These are phyloP conservation scores for Edaphochlamys debaryana DNA, from an alignment of 139 green algal genomes.

Conservation along the genomic window DNA sequence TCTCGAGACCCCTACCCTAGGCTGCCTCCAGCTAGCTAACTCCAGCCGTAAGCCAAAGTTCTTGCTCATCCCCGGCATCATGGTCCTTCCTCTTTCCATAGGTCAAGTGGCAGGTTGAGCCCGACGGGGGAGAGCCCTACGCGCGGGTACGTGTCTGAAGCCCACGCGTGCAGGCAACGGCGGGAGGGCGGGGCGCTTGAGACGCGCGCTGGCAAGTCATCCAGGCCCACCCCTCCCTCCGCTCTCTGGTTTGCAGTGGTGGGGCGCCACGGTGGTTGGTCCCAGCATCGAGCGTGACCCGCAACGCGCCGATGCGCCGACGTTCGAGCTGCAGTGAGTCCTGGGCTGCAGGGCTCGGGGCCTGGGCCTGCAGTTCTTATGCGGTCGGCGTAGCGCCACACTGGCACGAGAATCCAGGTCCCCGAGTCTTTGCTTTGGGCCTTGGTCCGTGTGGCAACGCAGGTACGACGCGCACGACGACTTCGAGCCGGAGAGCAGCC, in stretches of 20 bases:
- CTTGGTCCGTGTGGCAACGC: too few relatives aligned
- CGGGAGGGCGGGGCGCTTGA: too few relatives aligned
- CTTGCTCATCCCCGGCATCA: too few relatives aligned
- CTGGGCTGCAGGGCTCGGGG: not conserved
- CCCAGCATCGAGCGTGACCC: slow-evolving; percentile 1
- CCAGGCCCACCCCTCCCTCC: too few relatives aligned
- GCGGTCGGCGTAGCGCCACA: too few relatives aligned
- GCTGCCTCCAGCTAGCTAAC: not conserved
- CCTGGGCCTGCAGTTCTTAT: too few relatives aligned
- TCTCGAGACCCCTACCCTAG: too few relatives aligned
- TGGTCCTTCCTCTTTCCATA: not conserved
- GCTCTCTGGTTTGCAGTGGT: slow-evolving; percentile 46
- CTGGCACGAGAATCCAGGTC: too few relatives aligned
- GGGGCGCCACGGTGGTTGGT: slow-evolving; percentile 25
- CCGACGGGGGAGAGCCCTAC: slow-evolving; percentile 20
- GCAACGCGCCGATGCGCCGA: not conserved
- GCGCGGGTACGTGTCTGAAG: not conserved
- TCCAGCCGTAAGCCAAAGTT: too few relatives aligned
- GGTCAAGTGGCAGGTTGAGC: slow-evolving; percentile 38
- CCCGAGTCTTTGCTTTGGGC: too few relatives aligned
- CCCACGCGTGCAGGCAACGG: too few relatives aligned
- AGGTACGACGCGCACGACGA: slow-evolving; percentile 36
- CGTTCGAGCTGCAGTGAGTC: slow-evolving; percentile 39
- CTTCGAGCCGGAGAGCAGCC: slow-evolving; percentile 29
- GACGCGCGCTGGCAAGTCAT: too few relatives aligned